Percentiles rank a stretch among this genome's conserved stretches.
These are phyloP conservation scores for Didymella sp. DNA, from an alignment of 2,329 filamentous ascomycete genomes.

Conservation along the genomic window DNA sequence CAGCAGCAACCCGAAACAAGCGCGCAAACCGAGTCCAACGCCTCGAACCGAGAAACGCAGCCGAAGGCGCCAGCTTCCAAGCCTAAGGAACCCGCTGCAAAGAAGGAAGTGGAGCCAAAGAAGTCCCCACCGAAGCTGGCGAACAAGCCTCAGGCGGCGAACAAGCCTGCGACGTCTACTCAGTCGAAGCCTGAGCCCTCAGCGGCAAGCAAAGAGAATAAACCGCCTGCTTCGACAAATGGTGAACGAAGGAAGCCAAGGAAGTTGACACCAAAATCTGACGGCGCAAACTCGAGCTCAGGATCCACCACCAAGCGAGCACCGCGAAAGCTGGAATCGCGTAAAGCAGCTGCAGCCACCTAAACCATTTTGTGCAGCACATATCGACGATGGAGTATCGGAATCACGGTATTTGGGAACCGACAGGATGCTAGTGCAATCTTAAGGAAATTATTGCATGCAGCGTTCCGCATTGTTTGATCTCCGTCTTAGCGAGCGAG, in stretches of 20 bases:
- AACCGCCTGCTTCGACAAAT: slow-evolving; percentile 15
- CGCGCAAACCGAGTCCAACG: background rate
- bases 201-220: slow-evolving; percentile 27
- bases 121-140: slow-evolving; percentile 18
- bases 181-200: slow-evolving; percentile 19
- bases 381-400: background rate
- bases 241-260: slow-evolving; percentile 34
- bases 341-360: slow-evolving; percentile 27
- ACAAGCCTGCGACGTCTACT: slow-evolving; percentile 15
- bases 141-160: slow-evolving; percentile 20
- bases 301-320: slow-evolving; percentile 25
- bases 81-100: background rate
- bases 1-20: background rate
- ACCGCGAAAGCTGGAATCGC: slow-evolving; percentile 36
- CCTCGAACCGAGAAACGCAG: background rate
- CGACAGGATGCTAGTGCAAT: background rate
- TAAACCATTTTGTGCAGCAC: background rate
- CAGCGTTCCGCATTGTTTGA: background rate
- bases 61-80: slow-evolving; percentile 1
- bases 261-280: slow-evolving; percentile 31
- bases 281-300: slow-evolving; percentile 12
- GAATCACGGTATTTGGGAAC: background rate
- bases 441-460: background rate
- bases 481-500: background rate
- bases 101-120: slow-evolving; percentile 6